Percentiles rank a stretch among this genome's conserved stretches.
These are phyloP conservation scores for Pichia sp. DNA, from an alignment of 1,139 yeast genomes.

Conservation along the genomic window DNA sequence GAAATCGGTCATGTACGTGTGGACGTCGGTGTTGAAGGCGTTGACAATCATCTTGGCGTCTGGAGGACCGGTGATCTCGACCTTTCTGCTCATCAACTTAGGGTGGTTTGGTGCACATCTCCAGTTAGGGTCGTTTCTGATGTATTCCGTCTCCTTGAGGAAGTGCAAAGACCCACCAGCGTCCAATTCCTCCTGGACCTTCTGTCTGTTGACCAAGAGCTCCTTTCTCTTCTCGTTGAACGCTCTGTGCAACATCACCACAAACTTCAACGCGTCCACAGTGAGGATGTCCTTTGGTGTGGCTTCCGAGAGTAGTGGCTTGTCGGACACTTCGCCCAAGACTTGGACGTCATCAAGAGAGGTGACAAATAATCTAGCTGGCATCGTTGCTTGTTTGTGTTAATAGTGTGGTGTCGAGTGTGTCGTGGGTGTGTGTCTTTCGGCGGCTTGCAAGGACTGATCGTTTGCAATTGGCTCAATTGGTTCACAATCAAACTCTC, in stretches of 20 bases:
- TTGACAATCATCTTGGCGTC: constrained; percentile 92
- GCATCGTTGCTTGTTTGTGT: constrained; percentile 7
- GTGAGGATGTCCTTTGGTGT: constrained; percentile 44
- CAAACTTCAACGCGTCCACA: constrained; percentile 61
- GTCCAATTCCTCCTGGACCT: constrained; percentile 56
- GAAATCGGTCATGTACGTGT: constrained; percentile 92
- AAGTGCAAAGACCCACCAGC: constrained; percentile 56
- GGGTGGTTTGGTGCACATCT: constrained; percentile 69
- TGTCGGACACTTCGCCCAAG: constrained; percentile 56
- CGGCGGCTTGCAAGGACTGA: neutral
- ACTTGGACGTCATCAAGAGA: constrained; percentile 59
- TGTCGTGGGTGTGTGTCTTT: neutral
- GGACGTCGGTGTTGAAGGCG: constrained; percentile 84
- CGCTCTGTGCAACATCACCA: constrained; percentile 67
- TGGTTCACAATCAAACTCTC: too few species aligned
- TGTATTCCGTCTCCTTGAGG: constrained; percentile 58
- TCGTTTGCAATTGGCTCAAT: neutral
- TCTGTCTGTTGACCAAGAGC: constrained; percentile 57
- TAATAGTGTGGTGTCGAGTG: neutral
- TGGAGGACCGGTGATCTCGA: constrained; percentile 87
- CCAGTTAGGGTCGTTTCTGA: constrained; percentile 73
- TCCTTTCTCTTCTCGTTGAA: constrained; percentile 58
- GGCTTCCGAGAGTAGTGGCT: constrained; percentile 51
- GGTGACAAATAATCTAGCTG: constrained; percentile 29
- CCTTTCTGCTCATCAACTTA: constrained; percentile 29